Percentiles rank a stretch among this genome's conserved stretches.
Evolutionary conservation across 2,329 filamentous ascomycete genomes (phyloP).

Genomic region (Diaporthe velutina): DNA sequence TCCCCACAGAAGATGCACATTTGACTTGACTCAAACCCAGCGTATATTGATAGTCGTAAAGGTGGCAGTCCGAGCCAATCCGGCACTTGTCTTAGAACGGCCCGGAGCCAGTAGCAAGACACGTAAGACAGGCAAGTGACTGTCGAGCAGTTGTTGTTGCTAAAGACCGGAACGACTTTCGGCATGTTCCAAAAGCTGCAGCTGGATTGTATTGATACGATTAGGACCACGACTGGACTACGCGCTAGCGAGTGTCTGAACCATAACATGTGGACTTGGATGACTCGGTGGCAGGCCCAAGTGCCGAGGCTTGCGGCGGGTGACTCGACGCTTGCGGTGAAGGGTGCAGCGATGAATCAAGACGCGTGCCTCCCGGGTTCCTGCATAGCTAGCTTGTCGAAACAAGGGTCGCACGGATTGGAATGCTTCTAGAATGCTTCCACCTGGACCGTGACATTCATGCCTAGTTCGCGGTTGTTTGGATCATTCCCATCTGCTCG

Average conservation of each 20-base stretch:
- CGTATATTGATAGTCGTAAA: slow-evolving; percentile 17
- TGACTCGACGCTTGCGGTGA: not conserved
- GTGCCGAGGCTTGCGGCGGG: not conserved
- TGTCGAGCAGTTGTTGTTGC: not conserved
- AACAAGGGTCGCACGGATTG: slow-evolving; percentile 4
- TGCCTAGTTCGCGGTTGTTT: not conserved
- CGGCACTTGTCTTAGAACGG: not conserved
- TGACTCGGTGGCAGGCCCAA: slow-evolving; percentile 7
- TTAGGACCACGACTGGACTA: not conserved
- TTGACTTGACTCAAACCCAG: slow-evolving; percentile 26
- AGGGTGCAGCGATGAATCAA: not conserved
- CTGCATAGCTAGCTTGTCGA: not conserved
- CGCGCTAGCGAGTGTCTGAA: not conserved
- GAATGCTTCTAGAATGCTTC: slow-evolving; percentile 24
- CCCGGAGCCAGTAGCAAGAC: not conserved
- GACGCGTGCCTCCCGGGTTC: not conserved
- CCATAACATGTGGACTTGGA: not conserved
- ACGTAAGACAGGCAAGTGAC: too few relatives aligned
- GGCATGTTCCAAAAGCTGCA: not conserved
- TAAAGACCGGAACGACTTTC: too few relatives aligned
- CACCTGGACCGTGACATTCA: slow-evolving; percentile 28
- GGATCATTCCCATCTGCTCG: slow-evolving; percentile 15
- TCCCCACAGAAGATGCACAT: not conserved
- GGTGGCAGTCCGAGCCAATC: slow-evolving; percentile 3
- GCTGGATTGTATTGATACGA: not conserved